Conservation (phyloP, 495 filamentous ascomycete species). For the Talaromyces proteolyticus region DNA sequence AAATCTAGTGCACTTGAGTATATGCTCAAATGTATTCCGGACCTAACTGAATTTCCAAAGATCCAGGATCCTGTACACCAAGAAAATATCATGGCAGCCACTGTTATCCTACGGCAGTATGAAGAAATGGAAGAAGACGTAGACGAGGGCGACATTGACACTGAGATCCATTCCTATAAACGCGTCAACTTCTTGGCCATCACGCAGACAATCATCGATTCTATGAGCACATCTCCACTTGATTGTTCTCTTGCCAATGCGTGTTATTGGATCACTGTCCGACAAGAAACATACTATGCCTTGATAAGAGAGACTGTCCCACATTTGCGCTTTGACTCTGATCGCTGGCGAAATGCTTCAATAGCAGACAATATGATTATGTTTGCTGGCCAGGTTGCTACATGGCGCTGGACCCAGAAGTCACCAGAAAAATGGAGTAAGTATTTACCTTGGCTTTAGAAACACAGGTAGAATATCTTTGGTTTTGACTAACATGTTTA, state of each 20-base stretch:
- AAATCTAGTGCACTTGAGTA: slow-evolving; percentile 19
- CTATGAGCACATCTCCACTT: slow-evolving; percentile 15
- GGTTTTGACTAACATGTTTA: no score
- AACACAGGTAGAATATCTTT: no score
- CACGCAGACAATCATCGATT: slow-evolving; percentile 19
- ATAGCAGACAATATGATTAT: slow-evolving; percentile 17
- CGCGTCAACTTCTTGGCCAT: slow-evolving; percentile 18
- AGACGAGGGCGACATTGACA: background rate
- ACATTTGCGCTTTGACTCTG: slow-evolving; percentile 7
- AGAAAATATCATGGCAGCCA: slow-evolving; percentile 22
- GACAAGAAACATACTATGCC: slow-evolving; percentile 22
- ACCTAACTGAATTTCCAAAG: slow-evolving; percentile 13
- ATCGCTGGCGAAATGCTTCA: slow-evolving; percentile 10
- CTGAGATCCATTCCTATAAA: background rate
- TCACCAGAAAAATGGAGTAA: slow-evolving; percentile 14
- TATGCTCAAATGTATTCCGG: slow-evolving; percentile 23
- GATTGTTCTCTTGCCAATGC: slow-evolving; percentile 16
- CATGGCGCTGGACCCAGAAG: slow-evolving; percentile 17
- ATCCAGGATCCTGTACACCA: slow-evolving; percentile 13
- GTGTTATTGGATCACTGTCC: slow-evolving; percentile 19
- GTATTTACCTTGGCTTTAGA: background rate
- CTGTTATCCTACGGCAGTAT: slow-evolving; percentile 22
- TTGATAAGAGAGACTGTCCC: slow-evolving; percentile 14
- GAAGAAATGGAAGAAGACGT: slow-evolving; percentile 26
- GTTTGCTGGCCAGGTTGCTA: slow-evolving; percentile 18